phyloP scores from a whole-genome alignment of 139 green algal genomes.

The Chlorella sp. region DNA sequence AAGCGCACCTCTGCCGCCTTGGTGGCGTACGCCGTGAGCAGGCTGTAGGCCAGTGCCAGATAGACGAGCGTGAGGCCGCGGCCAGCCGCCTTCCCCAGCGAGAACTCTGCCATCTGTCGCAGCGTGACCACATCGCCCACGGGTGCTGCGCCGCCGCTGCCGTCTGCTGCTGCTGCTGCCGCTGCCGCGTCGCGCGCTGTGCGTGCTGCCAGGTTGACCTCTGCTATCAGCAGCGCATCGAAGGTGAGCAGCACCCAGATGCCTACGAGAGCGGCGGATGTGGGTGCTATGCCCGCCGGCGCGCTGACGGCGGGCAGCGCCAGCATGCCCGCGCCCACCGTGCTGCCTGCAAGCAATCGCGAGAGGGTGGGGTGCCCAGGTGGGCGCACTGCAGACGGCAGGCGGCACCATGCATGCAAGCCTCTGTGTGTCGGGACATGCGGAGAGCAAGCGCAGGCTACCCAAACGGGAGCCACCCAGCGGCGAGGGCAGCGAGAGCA shows the following conservation, averaged over 20 bases:
- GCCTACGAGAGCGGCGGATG: constrained; percentile 31
- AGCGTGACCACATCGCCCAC: constrained; percentile 56
- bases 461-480: no score
- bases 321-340: constrained; percentile 58
- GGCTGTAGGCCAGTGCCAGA: constrained; percentile 61
- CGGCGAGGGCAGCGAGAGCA: no score
- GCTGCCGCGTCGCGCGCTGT: not conserved
- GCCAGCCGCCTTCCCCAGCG: constrained; percentile 45
- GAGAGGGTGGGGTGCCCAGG: no score
- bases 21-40: constrained; percentile 75
- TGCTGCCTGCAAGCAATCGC: no score
- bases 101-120: constrained; percentile 63
- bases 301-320: constrained; percentile 57
- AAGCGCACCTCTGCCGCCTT: constrained; percentile 57
- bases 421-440: no score
- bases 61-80: constrained; percentile 54
- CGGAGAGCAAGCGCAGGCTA: no score
- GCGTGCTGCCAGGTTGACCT: constrained; percentile 66
- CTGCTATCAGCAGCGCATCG: constrained; percentile 72
- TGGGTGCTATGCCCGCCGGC: constrained; percentile 64
- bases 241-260: constrained; percentile 63
- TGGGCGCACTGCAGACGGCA: no score
- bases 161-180: not conserved
- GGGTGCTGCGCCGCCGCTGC: not conserved
- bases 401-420: no score